These are phyloP conservation scores for Hanseniaspora uvarum DNA, from an alignment of 1,139 yeast species.

Conservation along the genomic window DNA sequence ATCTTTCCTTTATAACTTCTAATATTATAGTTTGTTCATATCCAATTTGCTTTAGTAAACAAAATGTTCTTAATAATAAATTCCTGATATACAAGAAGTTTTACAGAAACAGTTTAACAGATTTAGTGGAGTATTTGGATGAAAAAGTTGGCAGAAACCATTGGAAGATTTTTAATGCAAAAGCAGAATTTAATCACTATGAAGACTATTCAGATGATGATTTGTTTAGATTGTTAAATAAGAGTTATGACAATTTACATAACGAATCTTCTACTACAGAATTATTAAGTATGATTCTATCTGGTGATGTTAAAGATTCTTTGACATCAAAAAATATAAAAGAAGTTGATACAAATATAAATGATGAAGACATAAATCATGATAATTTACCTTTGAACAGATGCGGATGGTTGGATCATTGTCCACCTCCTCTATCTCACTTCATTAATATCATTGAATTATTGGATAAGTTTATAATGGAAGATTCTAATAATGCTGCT, in stretches of 20 bases:
- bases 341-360: not conserved
- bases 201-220: conserved; percentile 40
- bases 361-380: not conserved
- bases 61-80: conserved; percentile 31
- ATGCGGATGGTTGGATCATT: conserved; percentile 57
- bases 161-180: conserved; percentile 70
- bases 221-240: conserved; percentile 20
- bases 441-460: conserved; percentile 39
- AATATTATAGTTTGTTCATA: conserved; percentile 61
- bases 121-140: conserved; percentile 43
- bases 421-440: conserved; percentile 54
- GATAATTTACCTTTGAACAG: conserved; percentile 36
- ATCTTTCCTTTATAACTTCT: conserved; percentile 55
- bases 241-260: not conserved
- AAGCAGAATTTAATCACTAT: conserved; percentile 46
- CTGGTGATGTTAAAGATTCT: not conserved
- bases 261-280: not conserved
- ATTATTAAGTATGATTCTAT: not conserved
- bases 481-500: conserved; percentile 42
- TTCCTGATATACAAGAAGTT: conserved; percentile 32
- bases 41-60: conserved; percentile 34
- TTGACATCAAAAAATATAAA: not conserved
- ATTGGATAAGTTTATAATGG: conserved; percentile 38
- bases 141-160: conserved; percentile 37
- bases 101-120: conserved; percentile 48